These are phyloP conservation scores for Crithidia thermophila DNA, from an alignment of 208 protist species.

Conservation along the genomic window DNA sequence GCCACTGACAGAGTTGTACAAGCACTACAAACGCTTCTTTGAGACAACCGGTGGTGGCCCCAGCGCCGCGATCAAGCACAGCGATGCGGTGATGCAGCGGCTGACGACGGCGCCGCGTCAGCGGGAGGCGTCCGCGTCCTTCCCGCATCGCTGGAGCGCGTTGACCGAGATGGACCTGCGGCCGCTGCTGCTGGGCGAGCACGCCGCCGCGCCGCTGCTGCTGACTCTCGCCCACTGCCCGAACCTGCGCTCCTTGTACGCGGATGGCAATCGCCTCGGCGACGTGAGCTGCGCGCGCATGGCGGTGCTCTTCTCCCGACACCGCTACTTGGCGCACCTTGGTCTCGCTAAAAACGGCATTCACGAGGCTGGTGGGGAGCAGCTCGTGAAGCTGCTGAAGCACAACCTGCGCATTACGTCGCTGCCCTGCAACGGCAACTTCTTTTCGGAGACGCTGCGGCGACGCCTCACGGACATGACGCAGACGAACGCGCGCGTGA, in stretches of 20 bases:
- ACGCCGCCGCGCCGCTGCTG: constrained; percentile 61
- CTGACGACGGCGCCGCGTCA: constrained; percentile 15
- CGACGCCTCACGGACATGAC: constrained; percentile 49
- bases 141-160: constrained; percentile 62
- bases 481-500: constrained; percentile 32
- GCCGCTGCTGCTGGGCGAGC: constrained; percentile 68
- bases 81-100: constrained; percentile 33
- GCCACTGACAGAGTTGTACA: constrained; percentile 69
- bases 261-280: constrained; percentile 65
- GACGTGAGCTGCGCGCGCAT: constrained; percentile 70
- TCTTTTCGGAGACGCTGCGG: constrained; percentile 47
- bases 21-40: constrained; percentile 68
- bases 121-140: constrained; percentile 37
- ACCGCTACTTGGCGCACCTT: constrained; percentile 62
- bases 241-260: constrained; percentile 54
- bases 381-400: constrained; percentile 71
- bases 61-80: constrained; percentile 42
- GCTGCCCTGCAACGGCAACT: constrained; percentile 53
- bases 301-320: constrained; percentile 57
- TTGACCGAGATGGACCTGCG: constrained; percentile 54
- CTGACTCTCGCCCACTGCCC: constrained; percentile 70
- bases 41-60: constrained; percentile 36
- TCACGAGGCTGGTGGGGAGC: constrained; percentile 75
- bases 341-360: constrained; percentile 62
- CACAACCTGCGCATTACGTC: constrained; percentile 58